phyloP scores from a whole-genome alignment of 306 rosid species.

The Senna tora region DNA sequence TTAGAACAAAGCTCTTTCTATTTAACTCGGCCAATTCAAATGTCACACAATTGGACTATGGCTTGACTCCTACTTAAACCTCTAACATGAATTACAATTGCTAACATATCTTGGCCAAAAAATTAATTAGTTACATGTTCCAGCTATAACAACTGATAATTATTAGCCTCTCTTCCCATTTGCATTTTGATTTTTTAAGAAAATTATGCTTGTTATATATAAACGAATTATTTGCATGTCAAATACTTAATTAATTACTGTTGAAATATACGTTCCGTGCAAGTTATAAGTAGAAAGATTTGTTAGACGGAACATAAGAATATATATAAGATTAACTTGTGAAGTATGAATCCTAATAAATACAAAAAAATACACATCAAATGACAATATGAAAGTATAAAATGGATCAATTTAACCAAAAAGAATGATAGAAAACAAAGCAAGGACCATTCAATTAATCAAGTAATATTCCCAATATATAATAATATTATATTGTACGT shows the following conservation, averaged over 20 bases:
- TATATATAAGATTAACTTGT: background rate
- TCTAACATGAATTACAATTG: too few species aligned
- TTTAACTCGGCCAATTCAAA: too few species aligned
- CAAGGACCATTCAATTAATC: background rate
- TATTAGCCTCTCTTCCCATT: background rate
- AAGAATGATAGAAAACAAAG: slow-evolving; percentile 15
- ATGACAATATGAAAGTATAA: background rate
- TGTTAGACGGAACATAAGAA: slow-evolving; percentile 26
- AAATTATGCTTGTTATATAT: background rate
- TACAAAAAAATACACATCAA: slow-evolving; percentile 8
- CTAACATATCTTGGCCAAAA: too few species aligned
- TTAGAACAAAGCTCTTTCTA: too few species aligned
- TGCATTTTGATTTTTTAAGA: background rate
- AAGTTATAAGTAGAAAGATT: slow-evolving; percentile 25
- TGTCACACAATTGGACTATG: too few species aligned
- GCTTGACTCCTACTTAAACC: too few species aligned
- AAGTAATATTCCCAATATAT: background rate
- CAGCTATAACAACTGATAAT: background rate
- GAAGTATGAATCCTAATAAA: background rate
- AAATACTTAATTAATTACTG: background rate
- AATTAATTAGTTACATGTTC: background rate
- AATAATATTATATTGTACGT: background rate
- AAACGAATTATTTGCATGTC: background rate
- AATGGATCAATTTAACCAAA: background rate
- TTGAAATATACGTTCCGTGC: slow-evolving; percentile 36